These are phyloP conservation scores for Cicer judaicum DNA, from an alignment of 306 rosid species.

Conservation along the genomic window DNA sequence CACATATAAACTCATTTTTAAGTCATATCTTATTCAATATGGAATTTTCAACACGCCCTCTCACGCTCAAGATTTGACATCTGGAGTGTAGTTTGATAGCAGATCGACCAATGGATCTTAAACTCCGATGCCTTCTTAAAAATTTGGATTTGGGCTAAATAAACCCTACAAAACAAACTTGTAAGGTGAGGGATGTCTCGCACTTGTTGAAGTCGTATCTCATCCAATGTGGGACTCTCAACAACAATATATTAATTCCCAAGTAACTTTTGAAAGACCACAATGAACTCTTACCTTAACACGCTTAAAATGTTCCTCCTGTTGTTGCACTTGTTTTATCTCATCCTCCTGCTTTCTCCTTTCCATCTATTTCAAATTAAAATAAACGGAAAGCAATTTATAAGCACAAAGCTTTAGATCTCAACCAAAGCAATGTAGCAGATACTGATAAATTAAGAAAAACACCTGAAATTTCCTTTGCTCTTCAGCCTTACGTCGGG, in stretches of 20 bases:
- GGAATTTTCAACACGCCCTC: too few species aligned
- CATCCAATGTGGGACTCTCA: neutral
- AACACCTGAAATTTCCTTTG: conserved; percentile 90
- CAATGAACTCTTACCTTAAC: conserved; percentile 67
- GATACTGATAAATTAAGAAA: conserved; percentile 43
- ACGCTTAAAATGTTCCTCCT: conserved; percentile 93
- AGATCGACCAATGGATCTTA: too few species aligned
- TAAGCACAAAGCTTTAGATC: conserved; percentile 22
- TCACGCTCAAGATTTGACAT: too few species aligned
- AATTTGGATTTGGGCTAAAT: too few species aligned
- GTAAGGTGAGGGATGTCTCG: neutral
- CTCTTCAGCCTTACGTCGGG: conserved; percentile 96
- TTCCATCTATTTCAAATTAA: conserved; percentile 70
- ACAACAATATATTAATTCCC: conserved; percentile 8
- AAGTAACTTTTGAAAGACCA: conserved; percentile 25
- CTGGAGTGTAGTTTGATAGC: too few species aligned
- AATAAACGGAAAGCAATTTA: conserved; percentile 34
- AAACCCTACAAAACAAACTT: too few species aligned
- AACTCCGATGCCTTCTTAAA: too few species aligned
- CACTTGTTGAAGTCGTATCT: neutral
- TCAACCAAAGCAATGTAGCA: conserved; percentile 19
- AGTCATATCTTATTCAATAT: too few species aligned
- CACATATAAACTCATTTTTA: too few species aligned
- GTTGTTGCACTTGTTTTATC: conserved; percentile 86
- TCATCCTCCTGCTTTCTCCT: conserved; percentile 98